Conservation (phyloP, 257 asterid genomes). For the Marsdenia floribunda region DNA sequence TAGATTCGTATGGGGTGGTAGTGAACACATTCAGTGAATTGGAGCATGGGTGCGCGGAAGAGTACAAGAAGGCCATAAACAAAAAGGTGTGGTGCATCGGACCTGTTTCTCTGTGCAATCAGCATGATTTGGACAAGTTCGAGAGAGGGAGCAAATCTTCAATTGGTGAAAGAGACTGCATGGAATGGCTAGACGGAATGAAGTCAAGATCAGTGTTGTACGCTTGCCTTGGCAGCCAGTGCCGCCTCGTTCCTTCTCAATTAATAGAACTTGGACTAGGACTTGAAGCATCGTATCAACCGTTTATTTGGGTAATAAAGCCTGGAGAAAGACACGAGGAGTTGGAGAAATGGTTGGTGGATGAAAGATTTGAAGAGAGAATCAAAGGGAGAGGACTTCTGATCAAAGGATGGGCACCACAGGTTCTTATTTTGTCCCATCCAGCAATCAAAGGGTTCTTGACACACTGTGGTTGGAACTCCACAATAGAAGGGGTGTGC, state of each 20-base stretch:
- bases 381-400: slow-evolving; percentile 35
- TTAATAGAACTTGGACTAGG: slow-evolving; percentile 60
- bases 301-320: slow-evolving; percentile 67
- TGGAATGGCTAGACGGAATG: slow-evolving; percentile 54
- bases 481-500: slow-evolving; percentile 22
- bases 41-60: slow-evolving; percentile 54
- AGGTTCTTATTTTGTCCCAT: slow-evolving; percentile 23
- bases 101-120: slow-evolving; percentile 60
- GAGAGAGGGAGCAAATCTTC: slow-evolving; percentile 64
- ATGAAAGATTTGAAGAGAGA: slow-evolving; percentile 35
- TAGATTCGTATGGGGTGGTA: slow-evolving; percentile 55
- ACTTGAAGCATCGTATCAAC: slow-evolving; percentile 43
- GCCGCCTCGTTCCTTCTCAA: slow-evolving; percentile 50
- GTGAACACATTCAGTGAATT: slow-evolving; percentile 52
- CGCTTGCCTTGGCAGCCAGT: slow-evolving; percentile 76
- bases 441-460: slow-evolving; percentile 18
- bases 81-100: slow-evolving; percentile 80
- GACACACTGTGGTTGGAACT: slow-evolving; percentile 24
- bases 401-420: slow-evolving; percentile 59
- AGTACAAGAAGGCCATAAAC: slow-evolving; percentile 37
- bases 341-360: slow-evolving; percentile 37
- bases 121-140: slow-evolving; percentile 39
- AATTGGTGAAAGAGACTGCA: slow-evolving; percentile 34
- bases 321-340: slow-evolving; percentile 17
- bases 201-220: slow-evolving; percentile 37